Conservation (phyloP, 306 rosid species). For the Vigna radiata region DNA sequence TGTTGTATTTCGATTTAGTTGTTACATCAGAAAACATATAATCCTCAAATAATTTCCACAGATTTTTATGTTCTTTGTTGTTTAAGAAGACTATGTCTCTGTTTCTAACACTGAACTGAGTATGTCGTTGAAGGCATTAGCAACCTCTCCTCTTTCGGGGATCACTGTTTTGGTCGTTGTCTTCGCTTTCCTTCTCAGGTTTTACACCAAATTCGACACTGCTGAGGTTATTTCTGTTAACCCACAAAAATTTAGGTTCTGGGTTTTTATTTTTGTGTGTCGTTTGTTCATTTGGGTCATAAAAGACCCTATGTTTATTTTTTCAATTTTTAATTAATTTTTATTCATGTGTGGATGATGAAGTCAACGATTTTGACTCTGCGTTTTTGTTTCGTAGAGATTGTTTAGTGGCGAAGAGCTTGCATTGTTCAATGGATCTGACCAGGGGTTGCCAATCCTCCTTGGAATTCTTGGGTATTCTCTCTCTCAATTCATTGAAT, state of each 20-base stretch:
- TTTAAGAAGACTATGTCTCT: background rate
- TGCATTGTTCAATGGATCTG: conserved; percentile 86
- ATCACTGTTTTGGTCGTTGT: conserved; percentile 56
- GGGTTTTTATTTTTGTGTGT: background rate
- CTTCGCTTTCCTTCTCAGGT: conserved; percentile 49
- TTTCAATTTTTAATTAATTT: background rate
- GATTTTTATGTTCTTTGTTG: background rate
- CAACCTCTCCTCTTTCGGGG: conserved; percentile 52
- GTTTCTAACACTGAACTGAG: background rate
- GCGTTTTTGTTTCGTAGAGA: conserved; percentile 57
- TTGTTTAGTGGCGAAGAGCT: conserved; percentile 74
- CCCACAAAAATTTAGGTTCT: background rate
- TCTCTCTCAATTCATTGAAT: conserved; percentile 22
- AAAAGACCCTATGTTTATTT: background rate
- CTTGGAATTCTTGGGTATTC: conserved; percentile 91
- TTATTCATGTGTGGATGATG: background rate
- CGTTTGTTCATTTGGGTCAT: conserved; percentile 23
- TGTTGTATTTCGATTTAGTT: background rate
- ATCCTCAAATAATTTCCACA: too few relatives aligned
- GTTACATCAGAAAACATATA: too few relatives aligned
- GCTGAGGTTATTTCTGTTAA: conserved; percentile 48
- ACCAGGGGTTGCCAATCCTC: conserved; percentile 68
- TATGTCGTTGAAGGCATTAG: conserved; percentile 52
- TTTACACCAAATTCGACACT: conserved; percentile 48
- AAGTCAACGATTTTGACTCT: conserved; percentile 47